A percentile compares a stretch with the other conserved stretches of the same genome.
These are phyloP conservation scores for Pinus albicaulis DNA, from an alignment of 75 land plant species.

Conservation along the genomic window DNA sequence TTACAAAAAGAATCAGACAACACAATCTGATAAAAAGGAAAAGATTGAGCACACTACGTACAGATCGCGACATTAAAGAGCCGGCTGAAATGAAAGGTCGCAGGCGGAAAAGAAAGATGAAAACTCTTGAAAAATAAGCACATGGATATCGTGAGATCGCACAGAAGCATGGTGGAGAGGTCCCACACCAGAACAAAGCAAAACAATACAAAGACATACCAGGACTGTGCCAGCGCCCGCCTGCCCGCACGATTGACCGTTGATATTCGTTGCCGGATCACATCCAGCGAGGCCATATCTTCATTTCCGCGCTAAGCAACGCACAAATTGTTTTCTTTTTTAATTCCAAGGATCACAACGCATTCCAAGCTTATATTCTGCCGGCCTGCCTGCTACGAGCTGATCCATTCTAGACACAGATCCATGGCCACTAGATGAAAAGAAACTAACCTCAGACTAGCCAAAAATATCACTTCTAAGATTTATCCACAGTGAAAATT, in stretches of 20 bases:
- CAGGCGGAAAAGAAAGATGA: neutral
- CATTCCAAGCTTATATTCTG: neutral
- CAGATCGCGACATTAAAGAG: neutral
- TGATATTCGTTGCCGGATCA: neutral
- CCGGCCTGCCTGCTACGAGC: neutral
- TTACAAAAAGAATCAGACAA: neutral
- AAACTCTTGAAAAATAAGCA: neutral
- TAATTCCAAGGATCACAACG: neutral
- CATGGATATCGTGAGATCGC: neutral
- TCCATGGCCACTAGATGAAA: no score
- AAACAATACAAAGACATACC: neutral
- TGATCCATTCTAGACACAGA: neutral
- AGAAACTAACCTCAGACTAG: no score
- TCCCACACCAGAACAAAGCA: neutral
- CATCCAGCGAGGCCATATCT: neutral
- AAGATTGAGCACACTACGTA: neutral
- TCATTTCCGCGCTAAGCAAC: neutral
- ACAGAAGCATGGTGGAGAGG: neutral
- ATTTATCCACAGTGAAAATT: no score
- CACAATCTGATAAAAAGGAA: neutral
- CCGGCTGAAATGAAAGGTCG: neutral
- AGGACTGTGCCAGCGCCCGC: neutral
- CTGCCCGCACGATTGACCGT: neutral
- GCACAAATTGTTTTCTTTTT: no score
- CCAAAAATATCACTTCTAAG: no score